These are phyloP conservation scores for Polygonum maritimum DNA, from an alignment of 148 eudicot species.

Conservation along the genomic window DNA sequence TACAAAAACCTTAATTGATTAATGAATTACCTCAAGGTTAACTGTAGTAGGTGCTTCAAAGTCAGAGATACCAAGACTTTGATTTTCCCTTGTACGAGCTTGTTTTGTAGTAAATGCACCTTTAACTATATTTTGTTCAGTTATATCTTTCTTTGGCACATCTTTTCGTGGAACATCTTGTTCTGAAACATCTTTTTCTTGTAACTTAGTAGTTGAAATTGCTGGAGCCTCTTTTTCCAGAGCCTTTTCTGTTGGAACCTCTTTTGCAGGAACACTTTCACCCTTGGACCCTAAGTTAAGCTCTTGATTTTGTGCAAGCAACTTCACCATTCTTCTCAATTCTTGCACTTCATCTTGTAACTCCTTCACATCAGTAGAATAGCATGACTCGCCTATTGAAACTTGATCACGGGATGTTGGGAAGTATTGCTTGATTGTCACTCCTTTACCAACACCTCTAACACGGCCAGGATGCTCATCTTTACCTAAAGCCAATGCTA, in stretches of 20 bases:
- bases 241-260: neutral
- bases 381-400: neutral
- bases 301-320: neutral
- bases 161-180: neutral
- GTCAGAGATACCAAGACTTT: too few species aligned
- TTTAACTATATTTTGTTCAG: neutral
- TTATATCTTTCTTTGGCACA: neutral
- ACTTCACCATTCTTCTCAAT: neutral
- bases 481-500: neutral
- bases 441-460: neutral
- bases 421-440: neutral
- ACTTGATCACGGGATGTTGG: neutral
- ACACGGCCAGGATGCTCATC: neutral
- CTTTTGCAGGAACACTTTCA: neutral
- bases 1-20: too few species aligned
- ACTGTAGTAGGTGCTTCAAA: too few species aligned
- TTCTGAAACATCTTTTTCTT: too few species aligned
- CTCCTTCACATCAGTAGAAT: neutral
- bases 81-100: too few species aligned
- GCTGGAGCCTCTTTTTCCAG: too few species aligned
- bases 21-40: neutral
- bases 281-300: neutral
- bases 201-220: too few species aligned
- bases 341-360: neutral
- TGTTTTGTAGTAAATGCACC: neutral